Conservation (phyloP, 495 filamentous ascomycete genomes). For the Hypomontagnella monticulosa region DNA sequence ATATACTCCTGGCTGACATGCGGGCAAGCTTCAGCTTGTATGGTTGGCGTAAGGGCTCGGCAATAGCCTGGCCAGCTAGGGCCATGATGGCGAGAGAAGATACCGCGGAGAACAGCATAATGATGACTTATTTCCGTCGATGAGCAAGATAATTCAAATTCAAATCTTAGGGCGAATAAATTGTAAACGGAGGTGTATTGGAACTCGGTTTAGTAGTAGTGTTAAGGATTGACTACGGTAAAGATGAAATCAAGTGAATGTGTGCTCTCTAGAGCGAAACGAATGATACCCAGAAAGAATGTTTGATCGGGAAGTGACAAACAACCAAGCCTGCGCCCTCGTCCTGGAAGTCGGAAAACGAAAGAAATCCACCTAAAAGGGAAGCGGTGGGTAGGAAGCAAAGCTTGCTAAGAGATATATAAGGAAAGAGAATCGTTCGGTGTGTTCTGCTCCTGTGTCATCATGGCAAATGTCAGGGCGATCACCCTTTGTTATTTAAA, state of each 20-base stretch:
- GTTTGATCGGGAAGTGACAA: conserved; percentile 28
- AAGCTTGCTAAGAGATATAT: conserved; percentile 9
- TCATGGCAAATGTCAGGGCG: conserved; percentile 30
- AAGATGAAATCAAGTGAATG: conserved; percentile 25
- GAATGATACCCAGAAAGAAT: conserved; percentile 12
- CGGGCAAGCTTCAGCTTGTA: conserved; percentile 52
- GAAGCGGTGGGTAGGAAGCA: conserved; percentile 21
- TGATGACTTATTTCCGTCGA: conserved; percentile 24
- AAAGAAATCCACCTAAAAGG: conserved; percentile 33
- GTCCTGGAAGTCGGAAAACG: conserved; percentile 29
- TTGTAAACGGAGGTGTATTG: conserved; percentile 7
- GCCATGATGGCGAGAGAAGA: conserved; percentile 53
- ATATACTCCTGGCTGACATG: conserved; percentile 52
- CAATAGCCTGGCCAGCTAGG: conserved; percentile 50
- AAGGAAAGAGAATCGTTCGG: conserved; percentile 27
- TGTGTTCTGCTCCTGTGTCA: conserved; percentile 18
- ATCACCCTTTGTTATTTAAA: conserved; percentile 40
- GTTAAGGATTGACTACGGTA: conserved; percentile 29
- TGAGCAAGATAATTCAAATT: neutral
- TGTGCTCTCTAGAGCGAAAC: conserved; percentile 27
- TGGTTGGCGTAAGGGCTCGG: conserved; percentile 50
- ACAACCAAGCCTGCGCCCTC: conserved; percentile 17
- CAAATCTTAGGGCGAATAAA: conserved; percentile 18
- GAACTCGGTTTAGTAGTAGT: conserved; percentile 1
- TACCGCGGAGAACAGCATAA: conserved; percentile 53